Conservation (phyloP, 805 yeast genomes). For the Candida chauliodis region DNA sequence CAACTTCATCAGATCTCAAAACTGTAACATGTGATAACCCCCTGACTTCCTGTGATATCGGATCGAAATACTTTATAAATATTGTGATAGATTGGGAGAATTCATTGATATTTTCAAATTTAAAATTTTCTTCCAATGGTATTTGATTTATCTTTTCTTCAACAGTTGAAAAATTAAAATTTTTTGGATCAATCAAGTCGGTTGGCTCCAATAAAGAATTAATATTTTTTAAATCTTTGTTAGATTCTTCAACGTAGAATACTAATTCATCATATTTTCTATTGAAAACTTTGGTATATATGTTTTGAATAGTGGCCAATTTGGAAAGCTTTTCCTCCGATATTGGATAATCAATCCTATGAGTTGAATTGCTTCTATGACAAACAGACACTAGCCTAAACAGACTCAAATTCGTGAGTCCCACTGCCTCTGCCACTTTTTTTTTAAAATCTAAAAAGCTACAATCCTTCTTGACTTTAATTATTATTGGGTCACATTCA, state of each 20-base stretch:
- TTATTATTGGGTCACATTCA: conserved; percentile 41
- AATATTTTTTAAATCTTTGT: conserved; percentile 35
- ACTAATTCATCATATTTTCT: conserved; percentile 49
- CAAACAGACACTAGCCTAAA: conserved; percentile 64
- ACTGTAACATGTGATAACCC: conserved; percentile 65
- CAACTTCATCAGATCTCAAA: conserved; percentile 43
- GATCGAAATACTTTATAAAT: conserved; percentile 69
- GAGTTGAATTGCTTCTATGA: conserved; percentile 67
- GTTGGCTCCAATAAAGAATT: conserved; percentile 16
- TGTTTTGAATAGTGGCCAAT: conserved; percentile 48
- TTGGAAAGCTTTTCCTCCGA: conserved; percentile 22
- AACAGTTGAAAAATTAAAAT: conserved; percentile 21
- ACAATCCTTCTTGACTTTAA: conserved; percentile 56
- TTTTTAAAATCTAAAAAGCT: conserved; percentile 49
- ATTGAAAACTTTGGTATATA: conserved; percentile 44
- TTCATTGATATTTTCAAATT: conserved; percentile 15
- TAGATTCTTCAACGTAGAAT: conserved; percentile 63
- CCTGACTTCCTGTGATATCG: conserved; percentile 44
- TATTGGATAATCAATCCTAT: conserved; percentile 51
- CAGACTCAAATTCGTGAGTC: conserved; percentile 15
- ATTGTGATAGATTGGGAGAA: conserved; percentile 21
- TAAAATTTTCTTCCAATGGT: conserved; percentile 2
- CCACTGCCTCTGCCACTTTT: conserved; percentile 44
- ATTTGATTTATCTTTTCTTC: conserved; percentile 15
- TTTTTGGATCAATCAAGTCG: conserved; percentile 16